These are phyloP conservation scores for Dryas drummondii DNA, from an alignment of 306 rosid genomes.

Conservation along the genomic window DNA sequence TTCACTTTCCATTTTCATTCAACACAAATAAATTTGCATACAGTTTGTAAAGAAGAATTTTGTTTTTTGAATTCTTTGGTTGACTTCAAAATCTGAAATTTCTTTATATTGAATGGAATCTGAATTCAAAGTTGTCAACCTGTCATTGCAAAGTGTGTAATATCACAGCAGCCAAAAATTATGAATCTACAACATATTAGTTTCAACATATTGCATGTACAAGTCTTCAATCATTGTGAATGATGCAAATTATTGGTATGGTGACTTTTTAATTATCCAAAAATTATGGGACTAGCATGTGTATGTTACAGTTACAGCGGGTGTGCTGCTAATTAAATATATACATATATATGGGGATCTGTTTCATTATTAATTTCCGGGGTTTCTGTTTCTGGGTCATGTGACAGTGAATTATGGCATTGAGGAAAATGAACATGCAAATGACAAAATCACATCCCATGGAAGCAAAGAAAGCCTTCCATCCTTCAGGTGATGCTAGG, in stretches of 20 bases:
- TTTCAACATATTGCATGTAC: background rate
- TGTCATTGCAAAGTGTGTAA: background rate
- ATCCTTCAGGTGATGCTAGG: too few relatives aligned
- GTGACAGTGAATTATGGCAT: too few relatives aligned
- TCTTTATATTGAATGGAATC: background rate
- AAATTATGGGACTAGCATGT: too few relatives aligned
- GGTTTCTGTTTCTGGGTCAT: too few relatives aligned
- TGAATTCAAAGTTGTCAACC: background rate
- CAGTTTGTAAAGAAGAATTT: background rate
- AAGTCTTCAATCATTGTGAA: background rate
- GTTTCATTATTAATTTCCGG: too few relatives aligned
- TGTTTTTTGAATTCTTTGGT: background rate
- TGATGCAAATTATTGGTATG: background rate
- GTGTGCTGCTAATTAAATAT: too few relatives aligned
- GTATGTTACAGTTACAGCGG: too few relatives aligned
- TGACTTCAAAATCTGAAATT: background rate
- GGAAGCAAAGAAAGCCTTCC: too few relatives aligned
- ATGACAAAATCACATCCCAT: too few relatives aligned
- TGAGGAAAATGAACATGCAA: too few relatives aligned
- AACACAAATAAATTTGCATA: background rate
- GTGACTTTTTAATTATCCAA: background rate
- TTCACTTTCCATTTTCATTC: background rate
- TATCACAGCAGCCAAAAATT: background rate
- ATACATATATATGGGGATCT: too few relatives aligned
- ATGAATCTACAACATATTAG: too few relatives aligned